These are phyloP conservation scores for Aaosphaeria arxii DNA, from an alignment of 2,329 filamentous ascomycete genomes.

Conservation along the genomic window DNA sequence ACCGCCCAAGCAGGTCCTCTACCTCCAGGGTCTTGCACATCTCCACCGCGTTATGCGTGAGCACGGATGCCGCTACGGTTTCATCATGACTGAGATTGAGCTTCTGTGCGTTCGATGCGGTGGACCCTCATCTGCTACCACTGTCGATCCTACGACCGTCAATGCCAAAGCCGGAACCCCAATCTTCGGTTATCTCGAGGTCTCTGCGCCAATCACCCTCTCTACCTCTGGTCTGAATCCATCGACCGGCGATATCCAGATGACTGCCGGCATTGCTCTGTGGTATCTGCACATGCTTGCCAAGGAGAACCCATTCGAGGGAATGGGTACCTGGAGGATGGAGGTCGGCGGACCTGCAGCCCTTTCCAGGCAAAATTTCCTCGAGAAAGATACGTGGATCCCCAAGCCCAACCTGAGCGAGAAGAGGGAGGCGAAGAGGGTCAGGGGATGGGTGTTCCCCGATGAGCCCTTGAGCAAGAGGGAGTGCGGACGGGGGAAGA, in stretches of 20 bases:
- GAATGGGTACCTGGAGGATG: conserved; percentile 62
- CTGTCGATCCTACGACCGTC: conserved; percentile 34
- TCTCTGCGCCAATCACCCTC: conserved; percentile 58
- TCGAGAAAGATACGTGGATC: conserved; percentile 72
- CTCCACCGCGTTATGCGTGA: conserved; percentile 91
- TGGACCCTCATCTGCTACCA: conserved; percentile 33
- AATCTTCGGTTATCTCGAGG: conserved; percentile 85
- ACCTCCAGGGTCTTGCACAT: conserved; percentile 81
- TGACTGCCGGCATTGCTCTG: conserved; percentile 71
- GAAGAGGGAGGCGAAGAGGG: conserved; percentile 73
- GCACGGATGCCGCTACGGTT: conserved; percentile 88
- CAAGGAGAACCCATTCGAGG: conserved; percentile 56
- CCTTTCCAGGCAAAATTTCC: conserved; percentile 66
- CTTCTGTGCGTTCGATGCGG: conserved; percentile 86
- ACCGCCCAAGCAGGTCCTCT: conserved; percentile 81
- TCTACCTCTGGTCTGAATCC: conserved; percentile 38
- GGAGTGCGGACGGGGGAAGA: conserved; percentile 49
- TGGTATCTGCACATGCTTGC: conserved; percentile 76
- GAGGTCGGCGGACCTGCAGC: conserved; percentile 75
- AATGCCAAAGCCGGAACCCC: conserved; percentile 56
- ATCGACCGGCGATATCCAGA: conserved; percentile 44
- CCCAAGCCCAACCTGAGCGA: conserved; percentile 67
- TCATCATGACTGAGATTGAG: conserved; percentile 95
- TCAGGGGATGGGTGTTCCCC: conserved; percentile 71
- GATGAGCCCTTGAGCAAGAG: conserved; percentile 70